These are phyloP conservation scores for Eucalyptus fibrosa DNA, from an alignment of 345 rosid genomes.

Conservation along the genomic window DNA sequence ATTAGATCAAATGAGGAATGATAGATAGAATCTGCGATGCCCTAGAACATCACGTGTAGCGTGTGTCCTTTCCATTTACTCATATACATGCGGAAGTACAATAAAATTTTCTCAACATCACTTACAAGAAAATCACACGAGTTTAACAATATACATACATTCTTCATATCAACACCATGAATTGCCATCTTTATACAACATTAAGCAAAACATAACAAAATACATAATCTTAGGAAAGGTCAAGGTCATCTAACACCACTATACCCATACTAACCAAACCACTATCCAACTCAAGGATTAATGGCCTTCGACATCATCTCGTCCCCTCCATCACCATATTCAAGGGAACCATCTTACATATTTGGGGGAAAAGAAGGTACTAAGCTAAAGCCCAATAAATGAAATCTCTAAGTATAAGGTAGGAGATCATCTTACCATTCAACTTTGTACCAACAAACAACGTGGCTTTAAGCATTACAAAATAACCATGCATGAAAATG, in stretches of 20 bases:
- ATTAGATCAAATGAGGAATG: neutral
- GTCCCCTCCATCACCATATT: neutral
- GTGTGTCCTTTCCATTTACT: neutral
- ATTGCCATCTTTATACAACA: neutral
- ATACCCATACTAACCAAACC: neutral
- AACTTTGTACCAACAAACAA: neutral
- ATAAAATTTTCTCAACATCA: neutral
- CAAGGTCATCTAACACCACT: neutral
- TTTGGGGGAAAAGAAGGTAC: accelerated
- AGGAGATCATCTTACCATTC: neutral
- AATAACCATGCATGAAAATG: no score
- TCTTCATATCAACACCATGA: neutral
- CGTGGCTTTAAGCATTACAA: no score
- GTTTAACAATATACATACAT: neutral
- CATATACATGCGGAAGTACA: neutral
- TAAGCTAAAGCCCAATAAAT: neutral
- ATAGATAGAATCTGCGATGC: neutral
- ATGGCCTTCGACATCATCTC: neutral
- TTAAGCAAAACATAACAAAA: neutral
- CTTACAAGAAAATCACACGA: neutral
- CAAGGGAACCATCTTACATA: neutral
- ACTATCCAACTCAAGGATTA: neutral
- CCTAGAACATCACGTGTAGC: neutral
- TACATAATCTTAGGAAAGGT: neutral
- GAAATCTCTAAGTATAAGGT: neutral